Evolutionary conservation across 352 stramenopile species (phyloP), one percentile per base, ranked within the genome.

Genomic region (Pelagophyceae sp.): DNA sequence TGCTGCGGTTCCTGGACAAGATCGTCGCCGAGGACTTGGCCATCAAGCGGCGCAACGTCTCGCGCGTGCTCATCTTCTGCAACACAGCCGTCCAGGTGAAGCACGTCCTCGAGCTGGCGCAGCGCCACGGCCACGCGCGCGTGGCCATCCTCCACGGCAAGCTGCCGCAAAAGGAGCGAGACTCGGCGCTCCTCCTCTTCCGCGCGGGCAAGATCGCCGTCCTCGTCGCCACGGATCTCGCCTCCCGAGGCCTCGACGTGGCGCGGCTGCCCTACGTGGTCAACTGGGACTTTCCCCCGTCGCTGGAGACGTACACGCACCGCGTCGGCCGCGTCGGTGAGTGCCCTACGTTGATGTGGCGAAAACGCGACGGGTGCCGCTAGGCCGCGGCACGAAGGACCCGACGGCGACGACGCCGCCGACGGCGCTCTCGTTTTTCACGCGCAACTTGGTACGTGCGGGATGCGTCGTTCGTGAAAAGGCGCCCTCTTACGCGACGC

Each of bases 211-310:
- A 98, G 83, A 69, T 45, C 65, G 77, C 76, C 38, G 78, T 98
- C 61, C 80, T 98, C 35, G 90, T 97, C 6, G 92, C 92, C n/a
- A 97, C 93, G 0, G 92, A 97, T 77, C 92, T 97, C 27, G 93
- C 93, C 1, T 91, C 93, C 64, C 90, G 93, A 70, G 93, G 93
- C 82, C 85, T 97, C 64, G 92, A 97, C 84, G 94, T 97, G 63
- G 87, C 90, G 32, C 92, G 89, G 72, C 89, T 98, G 29, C 87
- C 95, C 78, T 91, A 94, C 74, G 90, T 96, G 15, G 88, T 96
- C 29, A 92, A 97, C 82, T 97, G 95, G 82, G 88, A 93, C 61
- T 71, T 71, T 31, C 61, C 61, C 3, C 6, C 61, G n/a, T 38
- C 11, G 3, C 61, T 71, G 3, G 61, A 71, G 61, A 37, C n/a